Conservation (phyloP, 2,329 filamentous ascomycete genomes). For the Trichoderma oligosporum region DNA sequence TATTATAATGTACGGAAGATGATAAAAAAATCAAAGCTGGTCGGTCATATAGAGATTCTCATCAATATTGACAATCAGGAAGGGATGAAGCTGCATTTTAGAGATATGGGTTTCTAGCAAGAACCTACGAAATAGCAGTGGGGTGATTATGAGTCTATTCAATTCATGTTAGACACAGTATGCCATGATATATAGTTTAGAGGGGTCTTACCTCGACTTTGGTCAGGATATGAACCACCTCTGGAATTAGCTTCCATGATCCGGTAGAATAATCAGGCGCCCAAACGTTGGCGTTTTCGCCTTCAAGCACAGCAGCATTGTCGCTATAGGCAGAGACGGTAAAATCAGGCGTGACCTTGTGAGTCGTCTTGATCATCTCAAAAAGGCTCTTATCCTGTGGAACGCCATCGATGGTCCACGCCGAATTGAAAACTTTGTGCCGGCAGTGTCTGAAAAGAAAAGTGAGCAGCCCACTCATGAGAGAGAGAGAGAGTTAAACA, state of each 20-base stretch:
- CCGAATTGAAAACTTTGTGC: slow-evolving; percentile 91
- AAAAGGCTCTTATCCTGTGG: slow-evolving; percentile 79
- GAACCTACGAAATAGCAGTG: slow-evolving; percentile 71
- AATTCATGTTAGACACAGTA: background rate
- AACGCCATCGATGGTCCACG: slow-evolving; percentile 89
- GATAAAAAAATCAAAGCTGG: background rate
- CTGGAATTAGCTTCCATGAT: slow-evolving; percentile 82
- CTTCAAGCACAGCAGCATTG: slow-evolving; percentile 80
- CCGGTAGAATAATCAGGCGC: slow-evolving; percentile 81
- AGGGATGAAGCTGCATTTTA: background rate
- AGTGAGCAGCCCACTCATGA: slow-evolving; percentile 11
- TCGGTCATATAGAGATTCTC: too few species aligned
- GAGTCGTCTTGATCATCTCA: slow-evolving; percentile 94
- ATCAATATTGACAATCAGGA: background rate
- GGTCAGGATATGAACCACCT: slow-evolving; percentile 79
- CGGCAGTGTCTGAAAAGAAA: slow-evolving; percentile 56
- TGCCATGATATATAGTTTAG: background rate
- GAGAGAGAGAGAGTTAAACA: slow-evolving; percentile 1
- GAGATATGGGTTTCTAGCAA: background rate
- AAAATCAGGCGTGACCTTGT: slow-evolving; percentile 72
- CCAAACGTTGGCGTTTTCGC: slow-evolving; percentile 58
- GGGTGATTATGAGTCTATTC: slow-evolving; percentile 84
- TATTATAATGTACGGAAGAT: background rate
- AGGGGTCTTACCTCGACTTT: slow-evolving; percentile 66
- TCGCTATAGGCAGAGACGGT: slow-evolving; percentile 97